Percentiles rank a stretch among this genome's conserved stretches.
phyloP scores from a whole-genome alignment of 2,329 filamentous ascomycete species.

The Nothomitra cinnamomea region DNA sequence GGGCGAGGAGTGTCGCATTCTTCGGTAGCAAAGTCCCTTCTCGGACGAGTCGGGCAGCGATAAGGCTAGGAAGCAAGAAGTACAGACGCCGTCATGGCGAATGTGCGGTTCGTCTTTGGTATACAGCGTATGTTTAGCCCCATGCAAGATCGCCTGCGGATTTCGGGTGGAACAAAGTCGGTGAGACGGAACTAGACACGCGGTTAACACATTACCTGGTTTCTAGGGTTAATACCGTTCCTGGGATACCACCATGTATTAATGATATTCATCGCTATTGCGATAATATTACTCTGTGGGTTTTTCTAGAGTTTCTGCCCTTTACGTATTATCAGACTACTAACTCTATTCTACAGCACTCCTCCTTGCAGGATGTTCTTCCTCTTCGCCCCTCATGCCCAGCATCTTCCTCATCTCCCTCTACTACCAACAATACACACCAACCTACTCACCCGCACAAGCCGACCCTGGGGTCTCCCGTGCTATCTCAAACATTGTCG shows the following conservation, averaged over 20 bases:
- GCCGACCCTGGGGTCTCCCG: slow-evolving; percentile 76
- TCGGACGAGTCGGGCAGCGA: neutral
- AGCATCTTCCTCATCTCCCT: slow-evolving; percentile 96
- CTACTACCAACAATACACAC: slow-evolving; percentile 80
- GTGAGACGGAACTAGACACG: too few species aligned
- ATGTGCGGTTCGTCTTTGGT: slow-evolving; percentile 6
- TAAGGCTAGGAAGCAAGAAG: neutral
- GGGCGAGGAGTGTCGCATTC: neutral
- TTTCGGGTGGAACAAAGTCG: neutral
- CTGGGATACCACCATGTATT: slow-evolving; percentile 70
- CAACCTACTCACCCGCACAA: slow-evolving; percentile 68
- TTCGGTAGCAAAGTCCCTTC: neutral
- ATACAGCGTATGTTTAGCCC: slow-evolving; percentile 4
- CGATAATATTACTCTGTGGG: slow-evolving; percentile 90
- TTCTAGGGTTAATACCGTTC: slow-evolving; percentile 46
- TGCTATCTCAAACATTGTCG: slow-evolving; percentile 81
- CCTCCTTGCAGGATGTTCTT: slow-evolving; percentile 87
- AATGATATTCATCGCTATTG: slow-evolving; percentile 89
- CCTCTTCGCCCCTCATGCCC: slow-evolving; percentile 85
- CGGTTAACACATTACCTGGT: neutral
- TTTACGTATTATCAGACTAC: neutral
- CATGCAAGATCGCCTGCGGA: neutral
- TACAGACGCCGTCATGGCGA: slow-evolving; percentile 4
- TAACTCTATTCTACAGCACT: slow-evolving; percentile 41
- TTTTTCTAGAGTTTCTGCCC: slow-evolving; percentile 14